Base-by-base conservation (phyloP, 2,329 filamentous ascomycete species). In the Fusarium beomiforme region DNA sequence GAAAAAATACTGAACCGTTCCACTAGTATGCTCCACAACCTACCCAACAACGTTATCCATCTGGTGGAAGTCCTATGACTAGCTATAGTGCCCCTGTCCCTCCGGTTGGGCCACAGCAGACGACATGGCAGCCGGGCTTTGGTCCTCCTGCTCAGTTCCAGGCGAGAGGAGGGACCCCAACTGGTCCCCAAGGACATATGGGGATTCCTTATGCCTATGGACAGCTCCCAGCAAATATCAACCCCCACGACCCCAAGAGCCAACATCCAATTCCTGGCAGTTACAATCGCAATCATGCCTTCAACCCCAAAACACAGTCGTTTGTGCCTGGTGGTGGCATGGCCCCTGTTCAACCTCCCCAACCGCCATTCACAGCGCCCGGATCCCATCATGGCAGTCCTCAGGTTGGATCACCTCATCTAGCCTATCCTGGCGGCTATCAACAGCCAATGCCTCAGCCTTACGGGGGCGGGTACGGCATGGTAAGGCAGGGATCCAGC, bases 261-360 rank as follows among this genome's bases (percentile, higher is more conserved):
- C 92, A 94, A 77, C 93, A 97, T 78, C 93, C 93, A 9, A 90
- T 97, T 61, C 93, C 94, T 17, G 93, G 93, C 37, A 96, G 92
- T 81, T 97, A 89, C 73, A 93, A 92, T 77, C 88, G 94, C 63
- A 82, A 82, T 55, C 93, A 94, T 75, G 90, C 92, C 16, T 98
- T 98, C 83, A 98, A 98, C 78, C 95, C 95, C 2, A 95, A 97
- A 82, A 98, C 93, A 19, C 93, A 97, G 77, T 93, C 95, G 0
- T 98, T 98, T 80, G 89, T 97, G 26, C 95, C 95, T 49, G 80
- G 82, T 21, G 78, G 88, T 69, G 83, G 84, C 29, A 85, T 87
- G 79, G 81, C 83, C 33, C 82, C 85, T 6, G 83, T 85, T 70
- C 85, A 84, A 42, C 82, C 82, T 34, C 82, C 85, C 9, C 82